These are phyloP conservation scores for Thermomucor indicae-seudaticae DNA, from an alignment of 371 early-diverging fungal species.

Conservation along the genomic window DNA sequence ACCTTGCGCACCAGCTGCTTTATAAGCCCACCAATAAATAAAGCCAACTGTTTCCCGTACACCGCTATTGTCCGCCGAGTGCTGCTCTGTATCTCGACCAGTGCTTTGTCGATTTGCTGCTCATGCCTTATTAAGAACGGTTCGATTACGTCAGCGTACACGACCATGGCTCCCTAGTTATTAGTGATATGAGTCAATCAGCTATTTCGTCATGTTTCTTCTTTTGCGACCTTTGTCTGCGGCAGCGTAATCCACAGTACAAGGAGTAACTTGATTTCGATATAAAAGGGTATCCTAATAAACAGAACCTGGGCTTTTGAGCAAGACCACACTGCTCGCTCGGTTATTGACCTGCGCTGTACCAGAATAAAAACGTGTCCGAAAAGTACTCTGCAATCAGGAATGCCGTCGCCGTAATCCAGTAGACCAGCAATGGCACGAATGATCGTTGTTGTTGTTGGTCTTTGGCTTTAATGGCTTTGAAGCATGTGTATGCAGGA, in stretches of 20 bases:
- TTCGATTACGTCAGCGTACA: conserved; percentile 14
- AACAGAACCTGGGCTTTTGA: not conserved
- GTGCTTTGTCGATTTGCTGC: conserved; percentile 13
- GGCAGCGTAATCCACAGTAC: conserved; percentile 43
- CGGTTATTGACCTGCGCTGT: not conserved
- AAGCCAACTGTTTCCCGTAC: conserved; percentile 11
- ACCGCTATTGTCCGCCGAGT: conserved; percentile 3
- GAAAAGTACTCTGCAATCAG: conserved; percentile 35
- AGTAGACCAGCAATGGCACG: conserved; percentile 38
- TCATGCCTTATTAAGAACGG: conserved; percentile 15
- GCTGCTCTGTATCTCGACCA: conserved; percentile 10
- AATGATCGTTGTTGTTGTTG: conserved; percentile 23
- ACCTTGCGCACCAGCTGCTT: conserved; percentile 3
- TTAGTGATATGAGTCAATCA: not conserved
- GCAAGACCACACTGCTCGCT: not conserved
- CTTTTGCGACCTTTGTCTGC: conserved; percentile 33
- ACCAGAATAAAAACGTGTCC: conserved; percentile 44
- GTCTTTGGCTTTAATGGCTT: conserved; percentile 23
- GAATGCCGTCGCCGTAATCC: conserved; percentile 36
- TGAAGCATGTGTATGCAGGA: conserved; percentile 40
- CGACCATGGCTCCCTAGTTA: conserved; percentile 12
- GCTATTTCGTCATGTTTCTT: not conserved
- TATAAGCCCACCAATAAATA: not conserved
- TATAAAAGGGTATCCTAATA: conserved; percentile 42
- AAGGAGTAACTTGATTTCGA: conserved; percentile 28